Conservation (phyloP, 805 yeast genomes). For the Candida vaughaniae region DNA sequence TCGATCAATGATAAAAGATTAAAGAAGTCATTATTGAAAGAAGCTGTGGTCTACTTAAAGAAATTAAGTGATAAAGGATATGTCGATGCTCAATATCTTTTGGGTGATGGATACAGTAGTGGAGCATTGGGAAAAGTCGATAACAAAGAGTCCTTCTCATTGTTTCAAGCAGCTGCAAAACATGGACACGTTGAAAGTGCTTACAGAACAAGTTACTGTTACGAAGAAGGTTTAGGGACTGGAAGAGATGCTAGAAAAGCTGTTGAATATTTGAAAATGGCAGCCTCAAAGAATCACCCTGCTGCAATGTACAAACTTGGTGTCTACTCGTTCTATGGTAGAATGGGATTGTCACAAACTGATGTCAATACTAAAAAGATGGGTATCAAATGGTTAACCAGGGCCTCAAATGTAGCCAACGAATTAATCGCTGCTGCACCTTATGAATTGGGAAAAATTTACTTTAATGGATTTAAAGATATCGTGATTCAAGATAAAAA, state of each 20-base stretch:
- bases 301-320: conserved; percentile 97
- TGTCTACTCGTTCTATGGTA: conserved; percentile 75
- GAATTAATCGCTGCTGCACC: conserved; percentile 93
- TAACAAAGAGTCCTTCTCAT: conserved; percentile 66
- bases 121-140: conserved; percentile 84
- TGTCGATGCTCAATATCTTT: conserved; percentile 84
- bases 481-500: conserved; percentile 78
- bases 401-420: conserved; percentile 82
- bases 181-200: conserved; percentile 91
- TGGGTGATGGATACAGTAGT: conserved; percentile 86
- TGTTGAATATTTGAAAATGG: conserved; percentile 75
- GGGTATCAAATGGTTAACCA: conserved; percentile 89
- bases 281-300: conserved; percentile 89
- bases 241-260: conserved; percentile 86
- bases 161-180: conserved; percentile 89
- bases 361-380: conserved; percentile 70
- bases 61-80: conserved; percentile 77
- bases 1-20: conserved; percentile 27
- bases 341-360: conserved; percentile 70
- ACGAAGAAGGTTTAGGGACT: conserved; percentile 92
- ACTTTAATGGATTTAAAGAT: conserved; percentile 81
- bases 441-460: conserved; percentile 82
- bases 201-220: conserved; percentile 86
- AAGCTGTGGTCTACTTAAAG: conserved; percentile 69
- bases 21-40: conserved; percentile 64